These are phyloP conservation scores for Ophiostoma himal-ulmi DNA, from an alignment of 2,329 filamentous ascomycete species.

Conservation along the genomic window DNA sequence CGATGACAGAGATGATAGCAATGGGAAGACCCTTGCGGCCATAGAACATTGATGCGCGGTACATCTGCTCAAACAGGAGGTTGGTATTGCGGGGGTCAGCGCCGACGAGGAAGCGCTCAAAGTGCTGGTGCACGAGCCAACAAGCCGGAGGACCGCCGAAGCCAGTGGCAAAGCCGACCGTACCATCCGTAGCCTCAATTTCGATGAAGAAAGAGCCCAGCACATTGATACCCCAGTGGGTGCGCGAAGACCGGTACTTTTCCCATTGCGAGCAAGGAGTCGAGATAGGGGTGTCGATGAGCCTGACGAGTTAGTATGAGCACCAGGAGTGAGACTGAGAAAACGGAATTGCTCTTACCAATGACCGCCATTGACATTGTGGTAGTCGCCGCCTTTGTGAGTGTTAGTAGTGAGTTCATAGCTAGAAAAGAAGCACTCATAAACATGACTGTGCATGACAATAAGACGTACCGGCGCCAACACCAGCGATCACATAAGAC, in stretches of 20 bases:
- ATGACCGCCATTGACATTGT: constrained; percentile 76
- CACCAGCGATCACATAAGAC: constrained; percentile 65
- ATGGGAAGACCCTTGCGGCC: constrained; percentile 86
- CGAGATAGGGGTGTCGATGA: constrained; percentile 86
- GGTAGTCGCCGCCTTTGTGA: constrained; percentile 69
- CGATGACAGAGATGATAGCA: constrained; percentile 89
- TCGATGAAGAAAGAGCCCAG: constrained; percentile 88
- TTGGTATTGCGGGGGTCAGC: constrained; percentile 88
- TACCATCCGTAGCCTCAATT: constrained; percentile 81
- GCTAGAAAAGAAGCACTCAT: not conserved
- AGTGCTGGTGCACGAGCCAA: constrained; percentile 91
- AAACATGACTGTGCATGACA: no score
- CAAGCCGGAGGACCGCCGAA: constrained; percentile 91
- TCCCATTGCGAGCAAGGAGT: constrained; percentile 90
- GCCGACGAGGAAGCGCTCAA: constrained; percentile 83
- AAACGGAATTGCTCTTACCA: constrained; percentile 45
- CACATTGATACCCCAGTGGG: constrained; percentile 93
- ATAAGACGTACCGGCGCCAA: constrained; percentile 45
- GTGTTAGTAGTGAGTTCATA: constrained; percentile 24
- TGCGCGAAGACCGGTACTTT: constrained; percentile 78
- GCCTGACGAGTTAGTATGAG: constrained; percentile 50
- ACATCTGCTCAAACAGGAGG: constrained; percentile 93
- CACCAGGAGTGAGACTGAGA: not conserved
- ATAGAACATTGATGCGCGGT: constrained; percentile 92
- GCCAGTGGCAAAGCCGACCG: constrained; percentile 88